These are phyloP conservation scores for Chaetomium cochliodes DNA, from an alignment of 495 filamentous ascomycete genomes.

Conservation along the genomic window DNA sequence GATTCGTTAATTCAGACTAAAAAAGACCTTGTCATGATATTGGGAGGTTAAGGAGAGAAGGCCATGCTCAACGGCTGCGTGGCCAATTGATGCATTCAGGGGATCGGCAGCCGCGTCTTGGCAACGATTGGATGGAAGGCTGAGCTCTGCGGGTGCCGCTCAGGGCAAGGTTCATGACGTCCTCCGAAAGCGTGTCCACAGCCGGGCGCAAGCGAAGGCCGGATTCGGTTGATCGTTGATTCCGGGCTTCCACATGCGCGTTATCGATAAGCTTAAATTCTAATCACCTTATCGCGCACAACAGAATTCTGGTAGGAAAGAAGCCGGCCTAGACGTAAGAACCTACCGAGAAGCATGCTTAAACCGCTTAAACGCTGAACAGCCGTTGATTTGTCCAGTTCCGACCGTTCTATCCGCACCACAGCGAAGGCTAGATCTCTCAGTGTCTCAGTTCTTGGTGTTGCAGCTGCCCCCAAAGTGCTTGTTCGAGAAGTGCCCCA, in stretches of 20 bases:
- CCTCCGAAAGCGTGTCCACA: conserved; percentile 16
- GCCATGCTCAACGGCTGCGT: neutral
- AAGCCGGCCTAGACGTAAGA: neutral
- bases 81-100: conserved; percentile 16
- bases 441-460: too few relatives aligned
- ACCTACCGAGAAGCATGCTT: neutral
- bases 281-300: conserved; percentile 14
- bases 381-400: neutral
- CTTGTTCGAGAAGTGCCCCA: neutral
- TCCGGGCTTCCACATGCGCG: neutral
- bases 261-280: conserved; percentile 13
- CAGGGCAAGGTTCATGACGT: conserved; percentile 10
- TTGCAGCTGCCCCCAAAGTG: neutral
- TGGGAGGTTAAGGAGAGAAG: neutral
- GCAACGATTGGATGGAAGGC: neutral
- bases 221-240: conserved; percentile 20
- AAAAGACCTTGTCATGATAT: neutral
- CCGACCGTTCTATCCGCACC: too few relatives aligned
- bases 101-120: conserved; percentile 12
- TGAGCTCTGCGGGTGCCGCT: neutral
- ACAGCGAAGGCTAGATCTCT: too few relatives aligned
- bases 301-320: conserved; percentile 12
- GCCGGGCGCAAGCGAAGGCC: neutral
- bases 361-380: neutral
- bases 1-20: neutral